Evolutionary conservation across 2,329 filamentous ascomycete genomes (phyloP).

Genomic region (Monilinia fructigena): DNA sequence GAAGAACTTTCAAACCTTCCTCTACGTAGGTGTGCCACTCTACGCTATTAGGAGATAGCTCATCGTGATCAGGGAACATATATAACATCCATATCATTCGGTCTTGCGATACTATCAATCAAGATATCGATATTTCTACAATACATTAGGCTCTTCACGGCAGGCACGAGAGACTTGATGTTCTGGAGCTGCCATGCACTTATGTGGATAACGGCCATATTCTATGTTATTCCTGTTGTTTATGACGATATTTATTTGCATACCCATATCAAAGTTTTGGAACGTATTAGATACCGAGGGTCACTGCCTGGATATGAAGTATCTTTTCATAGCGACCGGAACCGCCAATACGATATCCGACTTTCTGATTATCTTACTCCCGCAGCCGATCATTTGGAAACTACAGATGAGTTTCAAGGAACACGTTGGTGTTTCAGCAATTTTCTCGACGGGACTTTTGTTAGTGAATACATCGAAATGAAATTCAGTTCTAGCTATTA

Average conservation of each 20-base stretch:
- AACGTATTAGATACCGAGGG: background rate
- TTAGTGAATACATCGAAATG: background rate
- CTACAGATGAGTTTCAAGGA: conserved; percentile 15
- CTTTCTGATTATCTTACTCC: conserved; percentile 7
- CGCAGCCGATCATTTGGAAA: conserved; percentile 2
- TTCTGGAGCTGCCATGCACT: conserved; percentile 10
- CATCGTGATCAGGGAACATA: background rate
- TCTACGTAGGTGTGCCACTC: background rate
- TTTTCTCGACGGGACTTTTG: conserved; percentile 11
- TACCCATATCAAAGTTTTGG: conserved; percentile 5
- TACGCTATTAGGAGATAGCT: background rate
- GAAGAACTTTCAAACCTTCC: background rate
- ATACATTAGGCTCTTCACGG: conserved; percentile 2
- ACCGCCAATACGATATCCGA: background rate
- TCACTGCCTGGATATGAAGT: conserved; percentile 2
- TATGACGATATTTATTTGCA: conserved; percentile 12
- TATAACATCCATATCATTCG: conserved; percentile 10
- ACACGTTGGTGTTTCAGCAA: conserved; percentile 3
- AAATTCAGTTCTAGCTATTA: background rate
- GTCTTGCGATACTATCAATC: conserved; percentile 12
- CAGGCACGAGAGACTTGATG: conserved; percentile 4
- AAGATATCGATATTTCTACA: conserved; percentile 15
- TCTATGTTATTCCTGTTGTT: background rate
- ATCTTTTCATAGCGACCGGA: background rate
- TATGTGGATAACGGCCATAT: conserved; percentile 2